phyloP scores from a whole-genome alignment of 2,329 filamentous ascomycete species.

The Aspergillus viridinutans region DNA sequence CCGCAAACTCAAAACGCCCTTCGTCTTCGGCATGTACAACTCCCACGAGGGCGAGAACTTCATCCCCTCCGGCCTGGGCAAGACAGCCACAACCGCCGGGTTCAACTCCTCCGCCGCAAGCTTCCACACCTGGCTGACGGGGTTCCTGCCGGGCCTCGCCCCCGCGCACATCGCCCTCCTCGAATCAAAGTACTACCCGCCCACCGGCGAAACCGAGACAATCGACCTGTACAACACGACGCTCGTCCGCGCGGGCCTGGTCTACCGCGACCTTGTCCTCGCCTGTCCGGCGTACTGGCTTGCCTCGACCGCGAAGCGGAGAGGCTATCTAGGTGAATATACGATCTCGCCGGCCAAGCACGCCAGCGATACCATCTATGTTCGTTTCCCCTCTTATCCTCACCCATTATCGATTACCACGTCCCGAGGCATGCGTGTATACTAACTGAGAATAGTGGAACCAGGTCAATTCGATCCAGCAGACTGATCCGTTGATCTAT shows the following conservation, averaged over 20 bases:
- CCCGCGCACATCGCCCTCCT: conserved; percentile 37
- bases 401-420: not conserved
- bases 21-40: conserved; percentile 57
- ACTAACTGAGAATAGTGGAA: conserved; percentile 48
- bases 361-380: conserved; percentile 55
- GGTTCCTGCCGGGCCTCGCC: conserved; percentile 51
- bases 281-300: conserved; percentile 60
- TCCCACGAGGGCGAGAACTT: conserved; percentile 62
- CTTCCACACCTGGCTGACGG: conserved; percentile 52
- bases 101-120: conserved; percentile 50
- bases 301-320: conserved; percentile 40
- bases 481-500: conserved; percentile 52
- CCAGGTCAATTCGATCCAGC: conserved; percentile 50
- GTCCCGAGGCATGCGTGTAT: not conserved
- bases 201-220: conserved; percentile 45
- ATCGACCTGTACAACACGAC: conserved; percentile 48
- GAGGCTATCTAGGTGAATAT: conserved; percentile 57
- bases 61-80: conserved; percentile 48
- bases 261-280: conserved; percentile 57
- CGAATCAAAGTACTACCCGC: conserved; percentile 47
- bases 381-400: conserved; percentile 28
- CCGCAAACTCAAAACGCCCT: conserved; percentile 42
- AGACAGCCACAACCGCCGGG: conserved; percentile 28
- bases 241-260: conserved; percentile 51
- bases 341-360: conserved; percentile 57